Base-by-base conservation (phyloP, 1,284 basidiomycete genomes). In the Hymenochaete sp. region DNA sequence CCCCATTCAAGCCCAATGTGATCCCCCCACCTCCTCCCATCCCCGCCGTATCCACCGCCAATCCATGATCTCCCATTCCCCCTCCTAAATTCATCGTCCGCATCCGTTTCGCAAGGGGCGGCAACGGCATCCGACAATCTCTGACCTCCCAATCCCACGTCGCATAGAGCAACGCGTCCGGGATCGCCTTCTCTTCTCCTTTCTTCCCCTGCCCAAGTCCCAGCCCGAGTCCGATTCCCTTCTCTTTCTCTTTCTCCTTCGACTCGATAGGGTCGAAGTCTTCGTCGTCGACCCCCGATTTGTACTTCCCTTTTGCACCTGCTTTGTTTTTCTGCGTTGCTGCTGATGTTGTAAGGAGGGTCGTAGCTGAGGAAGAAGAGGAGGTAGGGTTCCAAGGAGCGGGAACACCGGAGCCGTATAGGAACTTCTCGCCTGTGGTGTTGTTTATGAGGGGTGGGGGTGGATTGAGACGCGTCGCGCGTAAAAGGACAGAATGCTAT, bases 131-230 rank as follows among this genome's bases (percentile, higher is more conserved):
- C 46, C 67, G 67, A 57, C 67, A 79, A 50, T 73, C 74, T 62
- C 83, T 84, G 36, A 62, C 57, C 54, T 87, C 82, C 51, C 74
- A 81, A 45, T 82, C 79, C 83, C 83, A 87, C 16, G 83, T 86
- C 38, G 81, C 77, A 55, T 69, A 83, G 48, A 84, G 58, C 39
- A 73, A 66, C 10, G 84, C 84, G 51, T 86, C 82, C 0, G 79
- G 77, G n/a, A n/a, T n/a, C n/a, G n/a, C n/a, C n/a, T n/a, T n/a
- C n/a, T n/a, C n/a, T n/a, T n/a, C n/a, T n/a, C n/a, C n/a, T n/a
- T n/a, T n/a, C n/a, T n/a, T n/a, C n/a, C n/a, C n/a, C n/a, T n/a
- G n/a, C n/a, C n/a, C n/a, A n/a, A n/a, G n/a, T n/a, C n/a, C n/a
- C n/a, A n/a, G n/a, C n/a, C n/a, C n/a, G 21, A 85, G 63, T 38